Conservation (phyloP, 306 rosid species). For the Rubus parviflorus region DNA sequence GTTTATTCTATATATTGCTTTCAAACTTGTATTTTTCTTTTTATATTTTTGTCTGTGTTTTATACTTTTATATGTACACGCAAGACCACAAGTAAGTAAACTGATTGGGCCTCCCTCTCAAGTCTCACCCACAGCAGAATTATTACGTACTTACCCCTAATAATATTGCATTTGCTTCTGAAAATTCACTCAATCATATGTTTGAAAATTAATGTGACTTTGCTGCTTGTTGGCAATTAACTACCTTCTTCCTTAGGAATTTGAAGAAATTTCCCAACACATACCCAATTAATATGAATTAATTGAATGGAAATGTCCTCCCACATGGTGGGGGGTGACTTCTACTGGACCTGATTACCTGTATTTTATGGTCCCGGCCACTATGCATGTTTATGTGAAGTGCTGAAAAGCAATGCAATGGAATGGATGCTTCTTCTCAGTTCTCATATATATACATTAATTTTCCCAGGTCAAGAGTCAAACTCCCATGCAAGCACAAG, state of each 20-base stretch:
- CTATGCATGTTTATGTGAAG: background rate
- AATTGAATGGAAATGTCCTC: background rate
- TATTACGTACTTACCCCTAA: no score
- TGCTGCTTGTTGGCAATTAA: no score
- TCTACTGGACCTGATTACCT: background rate
- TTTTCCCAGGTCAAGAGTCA: slow-evolving; percentile 20
- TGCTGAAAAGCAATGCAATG: background rate
- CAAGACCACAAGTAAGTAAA: no score
- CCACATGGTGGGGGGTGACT: slow-evolving; percentile 16
- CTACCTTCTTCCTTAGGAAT: no score
- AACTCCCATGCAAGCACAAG: background rate
- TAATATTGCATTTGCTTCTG: no score
- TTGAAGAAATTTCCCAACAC: no score
- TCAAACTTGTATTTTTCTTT: background rate
- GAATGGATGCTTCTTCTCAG: background rate
- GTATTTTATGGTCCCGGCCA: slow-evolving; percentile 1
- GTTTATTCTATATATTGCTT: background rate
- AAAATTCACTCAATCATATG: no score
- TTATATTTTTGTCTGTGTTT: no score
- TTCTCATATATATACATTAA: background rate
- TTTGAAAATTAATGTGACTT: no score
- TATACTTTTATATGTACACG: no score
- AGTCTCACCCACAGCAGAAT: no score
- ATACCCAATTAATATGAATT: background rate
- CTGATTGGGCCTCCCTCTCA: no score